A percentile compares a stretch with the other conserved stretches of the same genome.
These are phyloP conservation scores for Tricholoma matsutake DNA, from an alignment of 768 basidiomycete species.

Conservation along the genomic window DNA sequence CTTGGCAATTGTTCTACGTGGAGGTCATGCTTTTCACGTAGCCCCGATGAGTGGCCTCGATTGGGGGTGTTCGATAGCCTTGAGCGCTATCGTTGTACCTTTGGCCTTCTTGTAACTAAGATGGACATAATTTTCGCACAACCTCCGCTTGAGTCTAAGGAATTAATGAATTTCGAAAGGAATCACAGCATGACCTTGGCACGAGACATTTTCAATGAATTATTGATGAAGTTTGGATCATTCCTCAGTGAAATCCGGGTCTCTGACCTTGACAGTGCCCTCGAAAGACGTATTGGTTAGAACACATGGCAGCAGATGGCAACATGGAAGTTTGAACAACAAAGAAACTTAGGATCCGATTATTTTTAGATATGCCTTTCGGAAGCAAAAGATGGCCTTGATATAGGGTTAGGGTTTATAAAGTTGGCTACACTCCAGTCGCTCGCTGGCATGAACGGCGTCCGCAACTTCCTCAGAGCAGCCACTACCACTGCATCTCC, in stretches of 20 bases:
- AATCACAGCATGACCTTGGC: no score
- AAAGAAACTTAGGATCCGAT: no score
- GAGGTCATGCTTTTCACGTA: neutral
- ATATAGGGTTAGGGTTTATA: slow-evolving; percentile 12
- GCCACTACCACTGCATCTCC: slow-evolving; percentile 22
- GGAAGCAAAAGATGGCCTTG: neutral
- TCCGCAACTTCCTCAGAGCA: slow-evolving; percentile 59
- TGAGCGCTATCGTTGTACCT: neutral
- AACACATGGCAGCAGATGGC: no score
- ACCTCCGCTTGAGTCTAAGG: no score
- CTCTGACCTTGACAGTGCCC: no score
- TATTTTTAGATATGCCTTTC: no score
- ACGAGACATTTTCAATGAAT: no score
- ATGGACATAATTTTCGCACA: neutral
- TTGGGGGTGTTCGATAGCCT: neutral
- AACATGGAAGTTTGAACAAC: no score
- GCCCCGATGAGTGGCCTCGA: neutral
- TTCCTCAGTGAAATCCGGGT: no score
- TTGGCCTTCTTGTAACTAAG: neutral
- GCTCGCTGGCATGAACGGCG: slow-evolving; percentile 58
- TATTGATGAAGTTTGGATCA: no score
- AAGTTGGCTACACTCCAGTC: neutral
- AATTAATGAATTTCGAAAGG: no score
- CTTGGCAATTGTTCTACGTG: neutral
- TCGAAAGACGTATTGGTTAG: no score